phyloP scores from a whole-genome alignment of 768 basidiomycete genomes.

The Filobasidium wieringae region DNA sequence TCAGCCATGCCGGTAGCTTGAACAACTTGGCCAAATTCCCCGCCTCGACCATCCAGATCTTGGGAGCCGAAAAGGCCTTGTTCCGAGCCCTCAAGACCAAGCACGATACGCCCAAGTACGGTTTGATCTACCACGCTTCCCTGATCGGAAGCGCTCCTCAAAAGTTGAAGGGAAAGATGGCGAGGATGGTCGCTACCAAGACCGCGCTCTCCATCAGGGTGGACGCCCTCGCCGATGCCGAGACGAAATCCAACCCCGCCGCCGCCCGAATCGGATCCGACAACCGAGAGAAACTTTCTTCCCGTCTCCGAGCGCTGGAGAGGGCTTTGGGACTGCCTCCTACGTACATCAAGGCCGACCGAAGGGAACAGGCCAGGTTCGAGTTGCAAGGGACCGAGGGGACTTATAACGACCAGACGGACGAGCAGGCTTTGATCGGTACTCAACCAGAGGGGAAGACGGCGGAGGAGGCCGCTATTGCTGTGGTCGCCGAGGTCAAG shows the following conservation, averaged over 20 bases:
- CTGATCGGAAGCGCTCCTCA: slow-evolving; percentile 94
- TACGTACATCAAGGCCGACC: slow-evolving; percentile 48
- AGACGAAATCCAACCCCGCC: slow-evolving; percentile 62
- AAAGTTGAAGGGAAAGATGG: slow-evolving; percentile 99
- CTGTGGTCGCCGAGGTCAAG: slow-evolving; percentile 67
- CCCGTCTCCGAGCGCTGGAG: slow-evolving; percentile 78
- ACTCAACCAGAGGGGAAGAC: slow-evolving; percentile 56
- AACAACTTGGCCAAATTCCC: slow-evolving; percentile 45
- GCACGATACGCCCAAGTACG: slow-evolving; percentile 65
- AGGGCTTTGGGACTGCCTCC: slow-evolving; percentile 52
- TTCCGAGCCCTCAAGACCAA: slow-evolving; percentile 46
- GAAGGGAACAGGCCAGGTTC: slow-evolving; percentile 63
- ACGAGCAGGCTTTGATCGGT: slow-evolving; percentile 62
- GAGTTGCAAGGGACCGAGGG: slow-evolving; percentile 68
- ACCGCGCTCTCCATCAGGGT: slow-evolving; percentile 93
- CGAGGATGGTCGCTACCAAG: slow-evolving; percentile 99
- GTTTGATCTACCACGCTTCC: slow-evolving; percentile 97
- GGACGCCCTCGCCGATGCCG: slow-evolving; percentile 84
- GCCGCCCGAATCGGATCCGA: slow-evolving; percentile 83
- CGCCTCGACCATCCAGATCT: slow-evolving; percentile 45
- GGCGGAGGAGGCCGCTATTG: slow-evolving; percentile 61
- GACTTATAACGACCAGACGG: slow-evolving; percentile 76
- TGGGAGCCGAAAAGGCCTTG: slow-evolving; percentile 45
- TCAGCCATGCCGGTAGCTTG: slow-evolving; percentile 47
- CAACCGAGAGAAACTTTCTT: slow-evolving; percentile 89